Percentiles rank a stretch among this genome's conserved stretches.
phyloP scores from a whole-genome alignment of 2,329 filamentous ascomycete genomes.

The Cercospora sesami region DNA sequence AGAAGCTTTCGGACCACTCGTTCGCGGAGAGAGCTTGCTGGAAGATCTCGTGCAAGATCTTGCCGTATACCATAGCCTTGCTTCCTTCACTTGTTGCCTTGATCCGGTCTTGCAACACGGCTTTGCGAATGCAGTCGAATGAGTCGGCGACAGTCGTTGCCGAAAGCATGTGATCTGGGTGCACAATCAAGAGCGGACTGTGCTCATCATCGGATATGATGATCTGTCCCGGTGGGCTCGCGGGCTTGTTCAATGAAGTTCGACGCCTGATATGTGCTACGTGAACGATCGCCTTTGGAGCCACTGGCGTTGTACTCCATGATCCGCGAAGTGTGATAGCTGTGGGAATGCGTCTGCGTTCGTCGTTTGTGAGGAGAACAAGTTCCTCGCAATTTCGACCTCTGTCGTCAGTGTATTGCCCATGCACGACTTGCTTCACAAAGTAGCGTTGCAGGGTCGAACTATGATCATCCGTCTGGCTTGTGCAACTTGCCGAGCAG shows the following conservation, averaged over 20 bases:
- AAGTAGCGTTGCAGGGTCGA: slow-evolving; percentile 62
- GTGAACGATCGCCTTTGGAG: slow-evolving; percentile 75
- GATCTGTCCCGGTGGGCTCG: slow-evolving; percentile 62
- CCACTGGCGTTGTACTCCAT: slow-evolving; percentile 80
- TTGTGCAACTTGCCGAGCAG: slow-evolving; percentile 7
- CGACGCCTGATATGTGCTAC: slow-evolving; percentile 56
- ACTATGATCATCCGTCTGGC: neutral
- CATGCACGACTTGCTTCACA: slow-evolving; percentile 70
- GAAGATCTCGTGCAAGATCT: slow-evolving; percentile 91
- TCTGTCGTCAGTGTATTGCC: slow-evolving; percentile 64
- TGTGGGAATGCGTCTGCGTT: slow-evolving; percentile 65
- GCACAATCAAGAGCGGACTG: slow-evolving; percentile 72
- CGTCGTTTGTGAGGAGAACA: slow-evolving; percentile 79
- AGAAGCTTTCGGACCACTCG: slow-evolving; percentile 70
- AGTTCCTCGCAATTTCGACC: slow-evolving; percentile 60
- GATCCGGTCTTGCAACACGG: slow-evolving; percentile 90
- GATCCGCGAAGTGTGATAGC: slow-evolving; percentile 77
- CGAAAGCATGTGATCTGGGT: slow-evolving; percentile 93
- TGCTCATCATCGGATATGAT: slow-evolving; percentile 72
- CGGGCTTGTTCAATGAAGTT: neutral
- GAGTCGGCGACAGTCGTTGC: slow-evolving; percentile 96
- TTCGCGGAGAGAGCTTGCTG: slow-evolving; percentile 85
- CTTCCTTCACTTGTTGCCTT: slow-evolving; percentile 83
- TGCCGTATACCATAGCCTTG: slow-evolving; percentile 84
- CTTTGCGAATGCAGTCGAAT: slow-evolving; percentile 84